Percentiles rank a stretch among this genome's conserved stretches.
Evolutionary conservation across 352 stramenopile species (phyloP).

Genomic region (Globisporangium radiosum): DNA sequence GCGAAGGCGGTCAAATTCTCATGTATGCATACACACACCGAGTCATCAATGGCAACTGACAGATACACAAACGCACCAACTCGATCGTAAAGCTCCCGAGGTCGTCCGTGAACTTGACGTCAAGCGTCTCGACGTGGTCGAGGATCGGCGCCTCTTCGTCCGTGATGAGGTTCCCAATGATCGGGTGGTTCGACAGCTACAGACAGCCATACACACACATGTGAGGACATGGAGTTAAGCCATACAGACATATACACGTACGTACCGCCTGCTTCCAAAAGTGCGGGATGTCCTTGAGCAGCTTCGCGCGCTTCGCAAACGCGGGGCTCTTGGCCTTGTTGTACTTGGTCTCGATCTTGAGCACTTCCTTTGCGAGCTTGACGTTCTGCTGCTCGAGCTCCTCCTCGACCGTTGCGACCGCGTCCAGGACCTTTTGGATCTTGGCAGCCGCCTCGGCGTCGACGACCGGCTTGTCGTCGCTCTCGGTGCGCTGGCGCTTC

Average conservation of each 20-base stretch:
- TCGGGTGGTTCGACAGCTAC: slow-evolving; percentile 65
- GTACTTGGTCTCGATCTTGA: slow-evolving; percentile 74
- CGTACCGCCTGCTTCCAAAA: slow-evolving; percentile 69
- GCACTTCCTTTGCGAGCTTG: slow-evolving; percentile 55
- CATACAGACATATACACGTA: slow-evolving; percentile 18
- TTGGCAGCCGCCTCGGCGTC: slow-evolving; percentile 26
- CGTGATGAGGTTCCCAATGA: slow-evolving; percentile 36
- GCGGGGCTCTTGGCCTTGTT: slow-evolving; percentile 58
- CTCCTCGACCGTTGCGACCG: slow-evolving; percentile 44
- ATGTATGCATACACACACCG: background rate
- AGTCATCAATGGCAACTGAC: background rate
- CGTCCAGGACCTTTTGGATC: slow-evolving; percentile 51
- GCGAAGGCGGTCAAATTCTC: too few species aligned
- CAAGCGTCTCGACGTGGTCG: slow-evolving; percentile 41
- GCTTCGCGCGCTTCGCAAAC: slow-evolving; percentile 59
- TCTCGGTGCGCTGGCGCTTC: slow-evolving; percentile 68
- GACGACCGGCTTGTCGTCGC: slow-evolving; percentile 21
- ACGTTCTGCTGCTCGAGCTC: slow-evolving; percentile 61
- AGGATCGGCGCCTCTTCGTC: slow-evolving; percentile 52
- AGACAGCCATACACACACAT: slow-evolving; percentile 4
- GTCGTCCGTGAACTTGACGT: slow-evolving; percentile 60
- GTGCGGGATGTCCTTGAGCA: slow-evolving; percentile 51
- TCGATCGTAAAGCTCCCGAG: slow-evolving; percentile 70
- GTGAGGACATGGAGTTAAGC: background rate
- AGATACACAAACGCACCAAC: slow-evolving; percentile 24